phyloP scores from a whole-genome alignment of 345 rosid species.

The Camelina laxa region DNA sequence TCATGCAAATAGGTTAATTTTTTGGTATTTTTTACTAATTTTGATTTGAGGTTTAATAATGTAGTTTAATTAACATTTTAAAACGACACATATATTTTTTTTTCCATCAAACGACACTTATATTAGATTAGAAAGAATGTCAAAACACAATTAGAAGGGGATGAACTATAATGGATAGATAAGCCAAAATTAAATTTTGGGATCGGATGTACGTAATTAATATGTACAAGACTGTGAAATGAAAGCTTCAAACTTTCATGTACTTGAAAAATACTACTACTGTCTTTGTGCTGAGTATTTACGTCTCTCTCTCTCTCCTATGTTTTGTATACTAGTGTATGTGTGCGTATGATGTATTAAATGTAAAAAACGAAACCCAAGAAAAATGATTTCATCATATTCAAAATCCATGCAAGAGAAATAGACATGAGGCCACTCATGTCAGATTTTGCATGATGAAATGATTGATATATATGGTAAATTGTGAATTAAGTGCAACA shows the following conservation, averaged over 20 bases:
- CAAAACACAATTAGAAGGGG: not conserved
- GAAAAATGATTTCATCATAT: constrained; percentile 25
- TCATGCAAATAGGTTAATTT: not conserved
- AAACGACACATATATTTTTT: not conserved
- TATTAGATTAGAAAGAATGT: not conserved
- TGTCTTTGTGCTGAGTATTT: constrained; percentile 37
- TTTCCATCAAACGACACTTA: not conserved
- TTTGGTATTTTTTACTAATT: not conserved
- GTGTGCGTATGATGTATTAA: constrained; percentile 12
- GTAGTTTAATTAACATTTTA: not conserved
- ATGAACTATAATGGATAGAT: not conserved
- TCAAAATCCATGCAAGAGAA: constrained; percentile 36
- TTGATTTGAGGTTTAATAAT: not conserved
- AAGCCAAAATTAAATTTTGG: not conserved
- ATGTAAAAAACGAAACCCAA: constrained; percentile 36
- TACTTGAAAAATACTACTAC: constrained; percentile 20
- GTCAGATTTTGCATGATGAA: constrained; percentile 42
- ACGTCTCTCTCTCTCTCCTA: constrained; percentile 24
- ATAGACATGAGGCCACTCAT: constrained; percentile 32
- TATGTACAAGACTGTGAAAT: constrained; percentile 4
- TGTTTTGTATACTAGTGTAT: constrained; percentile 15
- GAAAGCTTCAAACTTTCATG: constrained; percentile 42
- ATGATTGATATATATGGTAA: constrained; percentile 34
- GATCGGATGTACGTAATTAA: not conserved
- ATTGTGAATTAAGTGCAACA: not conserved